These are phyloP conservation scores for Rasamsonia emersonii DNA, from an alignment of 2,329 filamentous ascomycete species.

Conservation along the genomic window DNA sequence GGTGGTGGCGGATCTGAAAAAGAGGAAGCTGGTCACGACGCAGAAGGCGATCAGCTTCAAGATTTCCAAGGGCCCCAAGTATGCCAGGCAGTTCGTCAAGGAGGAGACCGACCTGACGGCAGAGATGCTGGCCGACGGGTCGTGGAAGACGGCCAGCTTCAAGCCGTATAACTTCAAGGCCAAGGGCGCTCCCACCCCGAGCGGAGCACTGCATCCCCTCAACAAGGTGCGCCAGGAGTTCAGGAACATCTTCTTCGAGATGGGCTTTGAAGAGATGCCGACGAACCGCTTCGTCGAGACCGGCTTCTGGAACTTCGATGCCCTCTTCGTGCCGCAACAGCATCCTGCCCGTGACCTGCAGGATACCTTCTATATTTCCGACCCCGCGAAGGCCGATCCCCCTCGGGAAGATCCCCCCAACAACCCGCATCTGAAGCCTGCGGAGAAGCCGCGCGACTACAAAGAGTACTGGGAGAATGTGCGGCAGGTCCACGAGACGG, in stretches of 20 bases:
- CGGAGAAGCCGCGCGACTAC: conserved; percentile 54
- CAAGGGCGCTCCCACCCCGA: conserved; percentile 44
- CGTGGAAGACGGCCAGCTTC: conserved; percentile 88
- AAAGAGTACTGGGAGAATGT: conserved; percentile 83
- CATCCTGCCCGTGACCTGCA: conserved; percentile 95
- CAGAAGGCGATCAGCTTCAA: conserved; percentile 81
- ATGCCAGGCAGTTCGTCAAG: conserved; percentile 76
- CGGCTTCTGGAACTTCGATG: conserved; percentile 98
- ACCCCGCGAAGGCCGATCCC: conserved; percentile 66
- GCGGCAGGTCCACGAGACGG: conserved; percentile 75
- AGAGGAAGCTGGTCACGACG: conserved; percentile 78
- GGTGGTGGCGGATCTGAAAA: conserved; percentile 71
- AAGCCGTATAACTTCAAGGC: conserved; percentile 76
- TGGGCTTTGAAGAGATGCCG: conserved; percentile 98
- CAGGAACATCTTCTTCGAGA: conserved; percentile 97
- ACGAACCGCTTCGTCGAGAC: conserved; percentile 90
- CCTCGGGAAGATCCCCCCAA: conserved; percentile 49
- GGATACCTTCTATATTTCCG: conserved; percentile 97
- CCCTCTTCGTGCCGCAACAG: conserved; percentile 93
- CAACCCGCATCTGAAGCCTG: conserved; percentile 34
- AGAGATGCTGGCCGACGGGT: conserved; percentile 78
- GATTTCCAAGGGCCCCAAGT: conserved; percentile 77
- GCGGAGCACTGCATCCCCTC: conserved; percentile 49
- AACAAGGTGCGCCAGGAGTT: conserved; percentile 96
- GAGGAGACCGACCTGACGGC: conserved; percentile 92